A percentile compares a stretch with the other conserved stretches of the same genome.
Conservation (phyloP, 2,329 filamentous ascomycete genomes). For the Hypoxylon sp. region DNA sequence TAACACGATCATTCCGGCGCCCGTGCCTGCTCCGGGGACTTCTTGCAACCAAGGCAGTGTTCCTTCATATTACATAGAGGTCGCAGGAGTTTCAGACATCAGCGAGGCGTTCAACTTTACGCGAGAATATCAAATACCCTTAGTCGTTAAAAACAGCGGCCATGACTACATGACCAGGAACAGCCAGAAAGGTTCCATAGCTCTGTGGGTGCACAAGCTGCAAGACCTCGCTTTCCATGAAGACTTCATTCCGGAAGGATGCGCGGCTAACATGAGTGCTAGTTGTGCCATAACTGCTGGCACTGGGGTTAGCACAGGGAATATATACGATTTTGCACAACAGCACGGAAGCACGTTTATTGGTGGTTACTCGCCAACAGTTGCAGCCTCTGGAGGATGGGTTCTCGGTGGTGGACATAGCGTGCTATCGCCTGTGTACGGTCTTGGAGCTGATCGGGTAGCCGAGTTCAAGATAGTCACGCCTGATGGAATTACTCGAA, state of each 20-base stretch:
- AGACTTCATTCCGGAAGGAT: conserved; percentile 38
- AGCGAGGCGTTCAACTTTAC: conserved; percentile 34
- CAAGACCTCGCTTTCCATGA: conserved; percentile 36
- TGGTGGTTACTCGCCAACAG: conserved; percentile 37
- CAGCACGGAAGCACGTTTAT: conserved; percentile 41
- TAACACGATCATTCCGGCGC: conserved; percentile 34
- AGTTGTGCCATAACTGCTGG: conserved; percentile 42
- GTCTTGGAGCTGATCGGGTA: conserved; percentile 44
- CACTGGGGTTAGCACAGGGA: conserved; percentile 44
- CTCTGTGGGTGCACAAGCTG: conserved; percentile 45
- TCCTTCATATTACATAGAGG: conserved; percentile 39
- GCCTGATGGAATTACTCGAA: conserved; percentile 33
- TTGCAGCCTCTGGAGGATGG: conserved; percentile 43
- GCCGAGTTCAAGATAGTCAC: conserved; percentile 44
- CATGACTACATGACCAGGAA: conserved; percentile 48
- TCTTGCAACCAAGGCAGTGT: conserved; percentile 44
- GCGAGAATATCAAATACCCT: conserved; percentile 37
- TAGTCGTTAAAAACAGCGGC: conserved; percentile 48
- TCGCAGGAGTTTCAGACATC: conserved; percentile 34
- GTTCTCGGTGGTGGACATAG: conserved; percentile 44
- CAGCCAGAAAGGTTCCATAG: conserved; percentile 42
- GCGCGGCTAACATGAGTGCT: conserved; percentile 9
- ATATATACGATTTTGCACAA: conserved; percentile 41
- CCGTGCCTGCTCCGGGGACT: conserved; percentile 27
- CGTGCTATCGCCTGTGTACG: conserved; percentile 42